A percentile compares a stretch with the other conserved stretches of the same genome.
Conservation (phyloP, 768 basidiomycete genomes). For the Lactifluus rugatus region DNA sequence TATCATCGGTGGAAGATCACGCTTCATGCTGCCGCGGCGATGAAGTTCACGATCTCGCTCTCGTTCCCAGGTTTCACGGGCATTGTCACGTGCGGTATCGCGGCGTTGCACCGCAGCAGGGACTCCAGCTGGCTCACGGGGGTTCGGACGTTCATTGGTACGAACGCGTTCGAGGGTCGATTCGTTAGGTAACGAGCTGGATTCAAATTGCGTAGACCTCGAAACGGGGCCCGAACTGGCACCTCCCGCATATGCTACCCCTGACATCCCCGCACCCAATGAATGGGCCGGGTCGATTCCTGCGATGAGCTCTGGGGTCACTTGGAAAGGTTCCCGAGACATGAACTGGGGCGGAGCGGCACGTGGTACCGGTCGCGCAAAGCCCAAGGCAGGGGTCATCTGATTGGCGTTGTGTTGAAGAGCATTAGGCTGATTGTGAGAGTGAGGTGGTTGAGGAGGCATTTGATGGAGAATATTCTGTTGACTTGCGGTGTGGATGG, state of each 20-base stretch:
- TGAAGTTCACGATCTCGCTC: conserved; percentile 6
- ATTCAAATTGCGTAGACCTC: conserved; percentile 11
- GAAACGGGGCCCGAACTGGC: conserved; percentile 13
- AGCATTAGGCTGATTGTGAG: conserved; percentile 9
- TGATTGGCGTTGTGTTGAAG: conserved; percentile 12
- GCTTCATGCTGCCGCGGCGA: conserved; percentile 18
- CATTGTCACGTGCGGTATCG: conserved; percentile 13
- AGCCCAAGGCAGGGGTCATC: conserved; percentile 9
- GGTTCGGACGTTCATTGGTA: conserved; percentile 11
- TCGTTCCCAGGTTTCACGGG: conserved; percentile 12
- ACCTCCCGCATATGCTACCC: conserved; percentile 17
- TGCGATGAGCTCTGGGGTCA: conserved; percentile 11
- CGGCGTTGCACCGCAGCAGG: conserved; percentile 6
- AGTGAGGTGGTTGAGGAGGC: conserved; percentile 3
- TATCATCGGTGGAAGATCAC: conserved; percentile 3
- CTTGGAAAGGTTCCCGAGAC: conserved; percentile 10
- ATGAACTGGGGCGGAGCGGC: conserved; percentile 10
- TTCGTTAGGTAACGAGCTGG: conserved; percentile 16
- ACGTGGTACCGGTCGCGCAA: conserved; percentile 13
- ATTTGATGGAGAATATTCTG: conserved; percentile 3
- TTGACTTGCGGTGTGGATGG: conserved; percentile 11
- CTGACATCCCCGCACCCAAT: conserved; percentile 12
- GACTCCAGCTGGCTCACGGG: conserved; percentile 7
- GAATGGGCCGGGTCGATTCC: conserved; percentile 17
- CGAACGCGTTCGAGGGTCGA: conserved; percentile 15